Evolutionary conservation across 306 rosid genomes (phyloP), one percentile per base, ranked within the genome.

Genomic region (Sicyos edulis): DNA sequence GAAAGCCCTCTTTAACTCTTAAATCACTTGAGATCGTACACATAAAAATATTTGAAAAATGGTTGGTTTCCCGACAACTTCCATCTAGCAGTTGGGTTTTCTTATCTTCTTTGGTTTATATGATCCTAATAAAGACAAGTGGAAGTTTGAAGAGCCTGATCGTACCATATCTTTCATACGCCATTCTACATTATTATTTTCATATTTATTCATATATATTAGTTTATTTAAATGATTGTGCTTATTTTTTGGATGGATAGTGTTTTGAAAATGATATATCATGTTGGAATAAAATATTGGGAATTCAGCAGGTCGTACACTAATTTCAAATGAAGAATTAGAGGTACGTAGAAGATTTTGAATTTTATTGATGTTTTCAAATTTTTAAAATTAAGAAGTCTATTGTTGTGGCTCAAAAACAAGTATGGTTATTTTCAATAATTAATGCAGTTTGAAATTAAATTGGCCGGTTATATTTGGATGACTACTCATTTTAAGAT

Each of bases 51-150:
- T 32, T 57, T 57, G 63, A 10, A 55, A 55, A 20, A 9, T 20
- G 29, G 13, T 32, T 29, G 67, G 47, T 61, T 37, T 34, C 70
- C 70, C 52, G 70, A 63, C 70, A 63, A 15, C 6, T 40, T 63
- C 52, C 70, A 63, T 63, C 52, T 40, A 63, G 70, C 42, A 17
- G 70, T 63, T 63, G 29, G 32, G 29, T 40, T 63, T 63, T 63
- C 52, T 63, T 40, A 63, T 40, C 51, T 32, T 61, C 68, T 61
- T 61, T 34, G 12, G 24, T 61, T 61, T 61, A 7, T 61, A 61
- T 61, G 21, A 61, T 32, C 47, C 13, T 16, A 61, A 61, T 61
- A 61, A 61, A 34, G 68, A 61, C 68, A 34, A 60, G 66, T 60
- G 66, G 66, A 55, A 55, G 14, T 55, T 55, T 10, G 29, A 54